phyloP scores from a whole-genome alignment of 1,284 basidiomycete genomes.

The Cutaneotrichosporon cutaneum region DNA sequence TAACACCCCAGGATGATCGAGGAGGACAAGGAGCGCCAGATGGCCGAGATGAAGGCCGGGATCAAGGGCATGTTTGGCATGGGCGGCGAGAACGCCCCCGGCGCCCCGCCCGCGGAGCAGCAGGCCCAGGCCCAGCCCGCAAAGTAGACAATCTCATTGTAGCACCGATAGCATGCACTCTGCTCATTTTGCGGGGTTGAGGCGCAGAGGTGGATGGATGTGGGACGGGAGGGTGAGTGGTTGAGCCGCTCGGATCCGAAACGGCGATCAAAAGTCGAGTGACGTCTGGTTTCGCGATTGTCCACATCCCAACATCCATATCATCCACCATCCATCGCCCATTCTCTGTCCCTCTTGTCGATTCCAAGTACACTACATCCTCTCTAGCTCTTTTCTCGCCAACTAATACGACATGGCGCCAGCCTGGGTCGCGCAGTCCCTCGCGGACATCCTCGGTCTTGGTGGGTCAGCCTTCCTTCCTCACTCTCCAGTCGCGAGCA shows the following conservation, averaged over 20 bases:
- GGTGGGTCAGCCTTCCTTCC: slow-evolving; percentile 29
- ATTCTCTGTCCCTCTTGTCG: neutral
- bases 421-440: slow-evolving; percentile 43
- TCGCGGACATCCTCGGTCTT: slow-evolving; percentile 40
- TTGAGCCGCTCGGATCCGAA: slow-evolving; percentile 11
- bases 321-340: neutral
- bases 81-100: slow-evolving; percentile 13
- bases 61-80: slow-evolving; percentile 55
- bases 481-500: neutral
- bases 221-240: neutral
- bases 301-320: neutral
- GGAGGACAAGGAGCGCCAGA: slow-evolving; percentile 73
- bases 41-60: slow-evolving; percentile 59
- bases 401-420: slow-evolving; percentile 25
- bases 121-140: slow-evolving; percentile 4
- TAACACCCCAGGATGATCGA: slow-evolving; percentile 54
- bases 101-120: slow-evolving; percentile 27
- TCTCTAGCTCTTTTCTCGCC: neutral
- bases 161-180: slow-evolving; percentile 10
- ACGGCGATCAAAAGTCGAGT: slow-evolving; percentile 7
- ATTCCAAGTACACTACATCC: too few relatives aligned
- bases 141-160: slow-evolving; percentile 5
- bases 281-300: neutral
- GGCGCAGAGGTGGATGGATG: neutral
- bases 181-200: slow-evolving; percentile 1